Evolutionary conservation across 345 rosid genomes (phyloP).

Genomic region (Erucastrum elatum): DNA sequence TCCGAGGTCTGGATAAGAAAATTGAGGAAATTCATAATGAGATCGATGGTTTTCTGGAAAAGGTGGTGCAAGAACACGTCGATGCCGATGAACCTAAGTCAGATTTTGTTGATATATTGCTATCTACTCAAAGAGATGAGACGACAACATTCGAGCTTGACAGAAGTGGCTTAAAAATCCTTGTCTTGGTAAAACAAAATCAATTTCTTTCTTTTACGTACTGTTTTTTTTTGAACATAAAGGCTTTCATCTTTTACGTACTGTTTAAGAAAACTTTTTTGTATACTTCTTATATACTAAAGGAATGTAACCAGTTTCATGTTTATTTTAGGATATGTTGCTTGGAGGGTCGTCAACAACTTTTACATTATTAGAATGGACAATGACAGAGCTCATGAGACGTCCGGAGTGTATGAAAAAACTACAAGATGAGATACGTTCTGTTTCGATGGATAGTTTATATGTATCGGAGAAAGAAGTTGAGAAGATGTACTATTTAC

Average conservation of each 20-base stretch:
- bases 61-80: constrained; percentile 18
- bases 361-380: constrained; percentile 2
- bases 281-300: too few relatives aligned
- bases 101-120: constrained; percentile 1
- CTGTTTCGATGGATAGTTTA: not conserved
- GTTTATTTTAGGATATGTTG: too few relatives aligned
- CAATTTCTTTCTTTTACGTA: not conserved
- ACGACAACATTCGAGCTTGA: not conserved
- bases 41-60: constrained; percentile 29
- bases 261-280: not conserved
- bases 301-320: too few relatives aligned
- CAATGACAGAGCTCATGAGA: constrained; percentile 6
- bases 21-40: constrained; percentile 16
- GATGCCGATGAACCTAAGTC: not conserved
- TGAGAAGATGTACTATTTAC: not conserved
- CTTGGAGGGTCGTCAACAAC: constrained; percentile 14
- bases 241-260: not conserved
- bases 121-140: constrained; percentile 3
- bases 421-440: constrained; percentile 2
- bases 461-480: not conserved
- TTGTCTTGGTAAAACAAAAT: not conserved
- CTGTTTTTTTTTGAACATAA: too few relatives aligned
- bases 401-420: constrained; percentile 12
- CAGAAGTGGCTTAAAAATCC: not conserved
- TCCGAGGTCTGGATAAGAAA: constrained; percentile 24